Evolutionary conservation across 768 basidiomycete species (phyloP).

Genomic region (Leccinum longicurvipes): DNA sequence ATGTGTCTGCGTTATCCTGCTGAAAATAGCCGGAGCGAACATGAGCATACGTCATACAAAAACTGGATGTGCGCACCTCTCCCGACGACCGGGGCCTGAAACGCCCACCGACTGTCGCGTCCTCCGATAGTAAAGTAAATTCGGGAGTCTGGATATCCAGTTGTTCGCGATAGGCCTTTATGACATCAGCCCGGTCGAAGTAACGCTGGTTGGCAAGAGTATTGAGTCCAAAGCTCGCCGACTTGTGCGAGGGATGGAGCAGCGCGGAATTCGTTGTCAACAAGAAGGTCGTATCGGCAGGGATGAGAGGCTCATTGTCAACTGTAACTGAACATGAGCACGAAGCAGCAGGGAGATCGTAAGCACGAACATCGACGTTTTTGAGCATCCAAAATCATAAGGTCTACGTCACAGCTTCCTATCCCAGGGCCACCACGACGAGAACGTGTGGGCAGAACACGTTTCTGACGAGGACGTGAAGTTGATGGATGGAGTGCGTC

Average conservation of each 20-base stretch:
- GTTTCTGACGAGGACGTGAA: conserved; percentile 56
- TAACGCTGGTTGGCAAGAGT: conserved; percentile 63
- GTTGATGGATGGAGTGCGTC: conserved; percentile 35
- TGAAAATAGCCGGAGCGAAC: conserved; percentile 7
- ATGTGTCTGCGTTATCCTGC: conserved; percentile 62
- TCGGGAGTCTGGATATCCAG: conserved; percentile 76
- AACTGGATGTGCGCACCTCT: conserved; percentile 51
- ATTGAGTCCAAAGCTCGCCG: conserved; percentile 47
- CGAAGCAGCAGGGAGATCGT: conserved; percentile 7
- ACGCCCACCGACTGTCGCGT: conserved; percentile 59
- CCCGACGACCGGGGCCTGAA: conserved; percentile 67
- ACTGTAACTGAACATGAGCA: conserved; percentile 39
- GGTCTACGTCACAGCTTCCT: conserved; percentile 74
- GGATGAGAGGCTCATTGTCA: conserved; percentile 71
- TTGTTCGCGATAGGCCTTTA: conserved; percentile 67
- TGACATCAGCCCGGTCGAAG: conserved; percentile 75
- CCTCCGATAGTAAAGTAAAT: conserved; percentile 46
- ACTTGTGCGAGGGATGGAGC: conserved; percentile 38
- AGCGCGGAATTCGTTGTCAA: conserved; percentile 69
- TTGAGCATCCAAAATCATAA: conserved; percentile 80
- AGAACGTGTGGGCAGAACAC: conserved; percentile 78
- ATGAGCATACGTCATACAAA: conserved; percentile 5
- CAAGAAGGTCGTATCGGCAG: conserved; percentile 60
- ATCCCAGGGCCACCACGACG: conserved; percentile 79
- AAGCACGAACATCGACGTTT: conserved; percentile 65